Base-by-base conservation (phyloP, 257 asterid genomes). In the Lithospermum erythrorhizon region DNA sequence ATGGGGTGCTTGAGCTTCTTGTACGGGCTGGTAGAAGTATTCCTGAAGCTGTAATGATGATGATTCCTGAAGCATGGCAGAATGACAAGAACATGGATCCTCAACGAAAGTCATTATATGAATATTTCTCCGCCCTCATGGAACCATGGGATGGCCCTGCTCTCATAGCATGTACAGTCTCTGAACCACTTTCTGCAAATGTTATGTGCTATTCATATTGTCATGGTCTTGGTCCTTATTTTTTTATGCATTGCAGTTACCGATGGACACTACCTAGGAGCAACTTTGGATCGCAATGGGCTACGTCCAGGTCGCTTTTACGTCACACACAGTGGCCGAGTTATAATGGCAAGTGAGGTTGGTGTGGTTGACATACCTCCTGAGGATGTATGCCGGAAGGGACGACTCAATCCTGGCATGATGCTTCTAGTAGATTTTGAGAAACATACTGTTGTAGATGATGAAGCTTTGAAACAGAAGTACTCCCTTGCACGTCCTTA, bases 121-220 rank as follows among this genome's bases (percentile, higher is more conserved):
- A 93, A 72, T 93, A 86, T 76, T 89, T 84, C 78, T 93, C 99
- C 21, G 80, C 99, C 61, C 86, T 93, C 47, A 77, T 93, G 94
- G 99, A 93, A 68, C 99, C 99, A 55, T 93, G 99, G 99, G 99
- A 89, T 82, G 97, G 99, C 30, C 99, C 99, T 67, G 97, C 99
- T 63, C 91, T 93, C 59, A 85, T 93, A 70, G 83, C 99, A 80
- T 93, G 99, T 93, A 86, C 24, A 82, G 23, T 63, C 52, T 14
- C 54, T 35, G 30, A 41, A 68, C 5, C n/a, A n/a, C 58, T 58
- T 63, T 48, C 14, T 47, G 32, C 35, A 62, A 17, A 16, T 7
- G 53, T 58, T 64, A 24, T 67, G 17, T 56, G 6, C 16, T 45
- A 21, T 47, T 37, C 6, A 30, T 51, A 23, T 68, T 61, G 70